Percentiles rank a stretch among this genome's conserved stretches.
phyloP scores from a whole-genome alignment of 139 green algal species.

The Ettlia oleoabundans region DNA sequence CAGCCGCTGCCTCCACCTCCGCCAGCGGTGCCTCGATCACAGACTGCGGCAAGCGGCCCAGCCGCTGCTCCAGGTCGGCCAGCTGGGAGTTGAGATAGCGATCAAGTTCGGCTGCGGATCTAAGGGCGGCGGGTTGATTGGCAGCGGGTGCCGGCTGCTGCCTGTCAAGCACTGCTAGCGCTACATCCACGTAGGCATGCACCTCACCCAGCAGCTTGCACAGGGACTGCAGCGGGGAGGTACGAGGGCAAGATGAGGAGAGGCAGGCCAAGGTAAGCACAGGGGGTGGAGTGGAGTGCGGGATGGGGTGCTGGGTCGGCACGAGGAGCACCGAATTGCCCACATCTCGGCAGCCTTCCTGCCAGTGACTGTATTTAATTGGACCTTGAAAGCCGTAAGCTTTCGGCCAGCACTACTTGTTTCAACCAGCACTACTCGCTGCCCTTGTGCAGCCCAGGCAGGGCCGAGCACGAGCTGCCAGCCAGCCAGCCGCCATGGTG shows the following conservation, averaged over 20 bases:
- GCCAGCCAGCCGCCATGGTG: not conserved
- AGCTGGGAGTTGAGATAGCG: not conserved
- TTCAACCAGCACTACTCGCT: no score
- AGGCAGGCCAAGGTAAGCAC: not conserved
- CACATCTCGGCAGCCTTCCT: no score
- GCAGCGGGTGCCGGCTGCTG: not conserved
- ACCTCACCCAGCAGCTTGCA: constrained; percentile 24
- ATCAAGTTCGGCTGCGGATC: not conserved
- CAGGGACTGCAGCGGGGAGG: not conserved
- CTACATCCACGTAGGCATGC: constrained; percentile 9
- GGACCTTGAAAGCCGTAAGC: no score
- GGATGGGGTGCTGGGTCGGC: no score
- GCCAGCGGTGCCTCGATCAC: constrained; percentile 10
- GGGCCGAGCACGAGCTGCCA: not conserved
- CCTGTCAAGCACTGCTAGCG: constrained; percentile 10
- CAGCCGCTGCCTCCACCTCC: not conserved
- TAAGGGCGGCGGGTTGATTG: not conserved
- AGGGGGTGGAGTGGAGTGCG: no score
- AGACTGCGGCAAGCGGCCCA: not conserved
- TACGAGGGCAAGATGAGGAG: no score
- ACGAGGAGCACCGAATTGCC: not conserved
- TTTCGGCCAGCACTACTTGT: no score
- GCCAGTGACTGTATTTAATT: no score
- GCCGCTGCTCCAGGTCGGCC: not conserved
- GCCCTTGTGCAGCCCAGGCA: not conserved